Evolutionary conservation across 2,329 filamentous ascomycete genomes (phyloP), one percentile per base, ranked within the genome.

Genomic region (Cercospora nicotianae): DNA sequence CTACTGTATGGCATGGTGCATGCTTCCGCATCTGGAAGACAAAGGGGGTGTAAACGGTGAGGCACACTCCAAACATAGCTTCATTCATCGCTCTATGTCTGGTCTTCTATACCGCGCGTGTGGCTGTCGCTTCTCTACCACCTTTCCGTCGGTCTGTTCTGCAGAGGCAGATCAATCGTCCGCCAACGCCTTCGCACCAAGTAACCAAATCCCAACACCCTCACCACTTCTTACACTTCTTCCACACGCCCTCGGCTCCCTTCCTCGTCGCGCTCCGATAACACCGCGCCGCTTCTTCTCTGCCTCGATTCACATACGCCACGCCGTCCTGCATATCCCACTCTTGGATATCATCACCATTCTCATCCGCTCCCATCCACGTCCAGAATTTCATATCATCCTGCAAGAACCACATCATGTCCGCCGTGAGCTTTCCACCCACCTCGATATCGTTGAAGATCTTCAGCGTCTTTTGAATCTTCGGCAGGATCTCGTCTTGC

Each of bases 201-300:
- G 16, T 3, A n/a, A n/a, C 5, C 33, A 16, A 7, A 16, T 28
- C 20, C 5, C 48, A 6, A 1, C 5, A 1, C 9, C 16, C 23
- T 53, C 23, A 53, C 48, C 48, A 28, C 48, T 8, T 28, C 23
- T 28, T 28, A 10, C 48, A 55, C 23, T 13, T 48, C 58, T 20
- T 45, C 59, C 59, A 61, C 18, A 28, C 36, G 0, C 59, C 36
- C 31, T 39, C 59, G 2, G 59, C 60, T 0, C 63, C 63, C 57
- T 65, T 65, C 26, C 63, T 48, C 26, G 57, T 59, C 0, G 63
- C 63, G 18, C 39, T 60, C 2, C 63, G 57, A 60, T 65, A 65
- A 5, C 18, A 31, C 4, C 57, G 33, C 36, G 57, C 55, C 26
- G 63, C 63, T 23, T 65, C 63, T 6, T 59, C 63, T 18, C 63